These are phyloP conservation scores for Deinandra increscens DNA, from an alignment of 129 eudicot species.

Conservation along the genomic window DNA sequence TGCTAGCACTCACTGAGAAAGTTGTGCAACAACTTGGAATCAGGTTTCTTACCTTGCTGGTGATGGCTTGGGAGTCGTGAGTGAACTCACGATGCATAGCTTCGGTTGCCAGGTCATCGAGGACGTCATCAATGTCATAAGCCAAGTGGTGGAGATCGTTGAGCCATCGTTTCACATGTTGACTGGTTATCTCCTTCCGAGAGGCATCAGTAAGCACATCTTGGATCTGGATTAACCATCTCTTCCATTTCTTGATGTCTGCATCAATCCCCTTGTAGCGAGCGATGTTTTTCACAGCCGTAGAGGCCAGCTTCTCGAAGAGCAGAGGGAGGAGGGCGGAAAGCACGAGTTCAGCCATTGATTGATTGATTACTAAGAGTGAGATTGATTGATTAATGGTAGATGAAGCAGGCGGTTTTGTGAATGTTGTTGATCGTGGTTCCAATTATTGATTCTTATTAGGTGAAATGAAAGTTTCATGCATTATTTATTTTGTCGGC, in stretches of 20 bases:
- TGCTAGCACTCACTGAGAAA: no score
- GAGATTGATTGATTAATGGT: neutral
- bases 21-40: neutral
- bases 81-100: no score
- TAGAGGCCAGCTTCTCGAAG: neutral
- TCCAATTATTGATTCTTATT: no score
- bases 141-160: slow-evolving; percentile 3
- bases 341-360: slow-evolving; percentile 5
- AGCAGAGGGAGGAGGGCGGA: neutral
- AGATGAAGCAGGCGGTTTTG: no score
- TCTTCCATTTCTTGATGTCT: neutral
- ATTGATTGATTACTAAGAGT: no score
- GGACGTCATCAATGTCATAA: no score
- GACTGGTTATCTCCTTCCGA: neutral
- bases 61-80: no score
- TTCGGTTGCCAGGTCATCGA: no score
- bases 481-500: no score
- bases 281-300: neutral
- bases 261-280: neutral
- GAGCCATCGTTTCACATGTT: slow-evolving; percentile 1
- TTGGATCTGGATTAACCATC: neutral
- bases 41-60: no score
- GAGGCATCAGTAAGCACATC: neutral
- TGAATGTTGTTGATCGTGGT: no score
- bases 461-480: no score